Conservation (phyloP, 2,329 filamentous ascomycete genomes). For the Neoscytalidium dimidiatum region DNA sequence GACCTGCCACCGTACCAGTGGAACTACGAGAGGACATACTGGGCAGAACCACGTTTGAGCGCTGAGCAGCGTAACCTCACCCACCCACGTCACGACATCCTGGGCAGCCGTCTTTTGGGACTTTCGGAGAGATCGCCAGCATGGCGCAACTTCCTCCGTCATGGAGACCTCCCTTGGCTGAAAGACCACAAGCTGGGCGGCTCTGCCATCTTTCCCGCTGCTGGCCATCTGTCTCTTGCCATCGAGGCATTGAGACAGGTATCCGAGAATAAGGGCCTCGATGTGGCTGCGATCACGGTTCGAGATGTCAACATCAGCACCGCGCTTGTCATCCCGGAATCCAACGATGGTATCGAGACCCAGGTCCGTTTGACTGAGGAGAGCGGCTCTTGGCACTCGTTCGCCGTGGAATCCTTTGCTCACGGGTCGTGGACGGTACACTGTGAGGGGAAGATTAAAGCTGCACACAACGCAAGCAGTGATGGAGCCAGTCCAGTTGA, state of each 20-base stretch:
- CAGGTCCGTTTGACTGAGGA: neutral
- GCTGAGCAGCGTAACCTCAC: slow-evolving; percentile 23
- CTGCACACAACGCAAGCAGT: neutral
- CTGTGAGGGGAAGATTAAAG: neutral
- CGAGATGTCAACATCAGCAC: too few species aligned
- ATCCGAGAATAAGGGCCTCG: too few species aligned
- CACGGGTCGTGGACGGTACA: neutral
- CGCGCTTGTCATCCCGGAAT: neutral
- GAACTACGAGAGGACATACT: slow-evolving; percentile 26
- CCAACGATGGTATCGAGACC: neutral
- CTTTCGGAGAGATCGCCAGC: slow-evolving; percentile 32
- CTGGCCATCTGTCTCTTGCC: slow-evolving; percentile 21
- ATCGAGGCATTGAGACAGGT: too few species aligned
- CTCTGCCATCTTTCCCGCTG: slow-evolving; percentile 46
- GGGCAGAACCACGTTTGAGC: slow-evolving; percentile 27
- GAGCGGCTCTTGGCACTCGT: neutral
- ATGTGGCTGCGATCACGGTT: too few species aligned
- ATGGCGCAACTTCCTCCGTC: slow-evolving; percentile 46
- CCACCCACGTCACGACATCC: slow-evolving; percentile 26
- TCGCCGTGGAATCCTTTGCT: neutral
- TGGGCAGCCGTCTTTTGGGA: slow-evolving; percentile 31
- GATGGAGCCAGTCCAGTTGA: neutral
- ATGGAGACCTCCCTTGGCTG: slow-evolving; percentile 48
- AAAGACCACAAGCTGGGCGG: slow-evolving; percentile 41
- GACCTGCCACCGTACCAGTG: slow-evolving; percentile 33